Conservation (phyloP, 768 basidiomycete species). For the Cyclocybe aegerita region DNA sequence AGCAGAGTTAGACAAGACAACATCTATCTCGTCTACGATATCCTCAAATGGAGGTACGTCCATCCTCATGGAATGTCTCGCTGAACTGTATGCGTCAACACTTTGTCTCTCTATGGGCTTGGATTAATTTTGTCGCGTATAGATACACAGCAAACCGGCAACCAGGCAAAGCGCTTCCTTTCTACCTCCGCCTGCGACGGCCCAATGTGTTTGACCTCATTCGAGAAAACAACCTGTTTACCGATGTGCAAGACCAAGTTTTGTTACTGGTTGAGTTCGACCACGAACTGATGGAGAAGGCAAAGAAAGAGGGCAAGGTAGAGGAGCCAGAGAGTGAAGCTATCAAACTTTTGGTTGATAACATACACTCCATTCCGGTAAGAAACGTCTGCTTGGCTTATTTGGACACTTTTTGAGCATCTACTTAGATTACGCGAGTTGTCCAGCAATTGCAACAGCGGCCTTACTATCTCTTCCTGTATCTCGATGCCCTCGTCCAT, state of each 20-base stretch:
- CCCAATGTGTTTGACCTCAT: conserved; percentile 95
- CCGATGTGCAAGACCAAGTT: conserved; percentile 92
- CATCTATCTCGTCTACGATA: conserved; percentile 48
- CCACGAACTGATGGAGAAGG: conserved; percentile 73
- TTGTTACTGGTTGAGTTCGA: conserved; percentile 93
- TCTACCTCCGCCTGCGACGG: conserved; percentile 80
- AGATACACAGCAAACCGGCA: conserved; percentile 89
- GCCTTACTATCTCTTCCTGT: conserved; percentile 86
- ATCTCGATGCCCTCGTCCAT: conserved; percentile 86
- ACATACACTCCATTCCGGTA: conserved; percentile 95
- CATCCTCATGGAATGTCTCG: conserved; percentile 90
- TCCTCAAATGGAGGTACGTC: conserved; percentile 45
- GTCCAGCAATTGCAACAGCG: conserved; percentile 80
- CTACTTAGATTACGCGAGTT: conserved; percentile 73
- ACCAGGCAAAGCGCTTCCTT: conserved; percentile 91
- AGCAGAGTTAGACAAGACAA: conserved; percentile 68
- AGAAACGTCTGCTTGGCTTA: conserved; percentile 21
- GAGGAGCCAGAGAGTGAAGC: conserved; percentile 64
- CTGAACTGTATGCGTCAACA: conserved; percentile 88
- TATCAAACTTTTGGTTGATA: conserved; percentile 85
- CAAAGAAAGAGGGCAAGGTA: conserved; percentile 37
- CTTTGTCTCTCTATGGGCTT: no score
- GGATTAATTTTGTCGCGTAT: no score
- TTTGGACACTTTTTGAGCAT: neutral
- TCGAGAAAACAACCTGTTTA: conserved; percentile 89